Percentiles rank a stretch among this genome's conserved stretches.
Evolutionary conservation across 257 asterid genomes (phyloP).

Genomic region (Henckelia pumila): DNA sequence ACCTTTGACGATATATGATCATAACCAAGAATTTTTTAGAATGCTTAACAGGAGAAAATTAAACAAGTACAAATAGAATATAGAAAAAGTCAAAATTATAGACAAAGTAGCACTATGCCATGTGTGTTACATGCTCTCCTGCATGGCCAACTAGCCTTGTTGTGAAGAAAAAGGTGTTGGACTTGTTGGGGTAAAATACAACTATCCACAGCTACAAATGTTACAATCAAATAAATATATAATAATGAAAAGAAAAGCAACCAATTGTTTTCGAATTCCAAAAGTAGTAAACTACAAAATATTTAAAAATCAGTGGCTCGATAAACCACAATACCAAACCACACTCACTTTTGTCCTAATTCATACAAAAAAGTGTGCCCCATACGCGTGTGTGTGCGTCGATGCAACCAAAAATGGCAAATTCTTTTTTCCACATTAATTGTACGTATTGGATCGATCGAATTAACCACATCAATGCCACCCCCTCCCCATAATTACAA

Average conservation of each 20-base stretch:
- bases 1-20: slow-evolving; percentile 37
- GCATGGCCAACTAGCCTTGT: background rate
- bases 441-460: no score
- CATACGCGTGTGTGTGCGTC: background rate
- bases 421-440: no score
- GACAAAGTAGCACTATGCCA: background rate
- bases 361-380: background rate
- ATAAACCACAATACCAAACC: background rate
- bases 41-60: no score
- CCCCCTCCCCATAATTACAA: no score
- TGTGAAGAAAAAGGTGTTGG: background rate
- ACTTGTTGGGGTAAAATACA: background rate
- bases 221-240: background rate
- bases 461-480: no score
- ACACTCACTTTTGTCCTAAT: background rate
- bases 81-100: background rate
- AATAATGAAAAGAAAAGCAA: background rate
- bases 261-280: no score
- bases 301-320: background rate
- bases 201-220: background rate
- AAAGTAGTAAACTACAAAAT: background rate
- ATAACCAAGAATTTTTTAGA: background rate
- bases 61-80: no score
- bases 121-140: background rate
- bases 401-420: background rate